Conservation (phyloP, 2,329 filamentous ascomycete species). For the Botrytis porri region DNA sequence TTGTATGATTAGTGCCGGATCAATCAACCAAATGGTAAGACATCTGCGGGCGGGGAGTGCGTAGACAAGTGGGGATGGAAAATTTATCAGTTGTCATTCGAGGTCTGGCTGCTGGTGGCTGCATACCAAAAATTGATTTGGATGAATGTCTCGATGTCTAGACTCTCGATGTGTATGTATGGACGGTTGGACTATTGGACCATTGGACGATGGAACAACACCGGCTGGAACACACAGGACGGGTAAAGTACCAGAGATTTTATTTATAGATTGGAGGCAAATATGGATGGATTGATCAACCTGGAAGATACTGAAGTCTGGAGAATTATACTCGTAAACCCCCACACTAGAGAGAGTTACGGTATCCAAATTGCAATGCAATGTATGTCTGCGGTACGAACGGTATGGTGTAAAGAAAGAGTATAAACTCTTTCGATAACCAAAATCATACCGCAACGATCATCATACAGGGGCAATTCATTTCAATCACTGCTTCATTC, state of each 20-base stretch:
- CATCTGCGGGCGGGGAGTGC: not conserved
- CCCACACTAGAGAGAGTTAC: no score
- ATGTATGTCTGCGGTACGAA: no score
- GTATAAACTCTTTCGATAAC: not conserved
- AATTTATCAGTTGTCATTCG: not conserved
- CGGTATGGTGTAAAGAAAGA: not conserved
- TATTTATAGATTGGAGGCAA: not conserved
- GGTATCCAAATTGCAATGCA: no score
- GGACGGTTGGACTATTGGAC: not conserved
- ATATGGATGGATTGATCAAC: not conserved
- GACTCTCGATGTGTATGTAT: no score
- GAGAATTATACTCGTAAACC: not conserved
- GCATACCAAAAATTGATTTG: not conserved
- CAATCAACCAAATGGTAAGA: not conserved
- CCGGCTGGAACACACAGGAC: not conserved
- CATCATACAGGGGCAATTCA: not conserved
- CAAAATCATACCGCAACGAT: not conserved
- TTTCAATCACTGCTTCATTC: not conserved
- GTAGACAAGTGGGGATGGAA: not conserved
- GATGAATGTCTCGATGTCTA: no score
- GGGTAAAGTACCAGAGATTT: not conserved
- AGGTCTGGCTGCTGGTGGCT: not conserved
- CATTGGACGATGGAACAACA: not conserved
- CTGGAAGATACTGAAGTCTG: not conserved
- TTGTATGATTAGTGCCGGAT: not conserved